Evolutionary conservation across 305 asterid species (phyloP), one percentile per base, ranked within the genome.

Genomic region (Nicotiana rustica): DNA sequence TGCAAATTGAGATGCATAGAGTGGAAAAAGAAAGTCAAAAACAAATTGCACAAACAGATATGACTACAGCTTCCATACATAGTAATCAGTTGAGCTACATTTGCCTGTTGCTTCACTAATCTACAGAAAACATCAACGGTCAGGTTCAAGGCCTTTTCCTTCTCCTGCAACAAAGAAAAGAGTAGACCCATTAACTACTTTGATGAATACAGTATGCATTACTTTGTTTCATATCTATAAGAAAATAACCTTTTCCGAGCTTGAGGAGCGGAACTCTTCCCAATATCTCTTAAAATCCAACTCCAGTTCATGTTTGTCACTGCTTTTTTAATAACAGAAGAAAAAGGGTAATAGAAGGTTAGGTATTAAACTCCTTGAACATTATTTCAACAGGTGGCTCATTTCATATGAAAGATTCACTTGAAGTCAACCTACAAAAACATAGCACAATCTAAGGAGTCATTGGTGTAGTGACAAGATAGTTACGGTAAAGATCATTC

Each of bases 121-220:
- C 96, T 94, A 95, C 97, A 94, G 91, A 97, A 97, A 85, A 90
- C 89, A 87, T 97, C 98, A 86, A 97, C 89, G 44, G 99, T 90
- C 95, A 92, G 88, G 87, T 93, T 95, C 92, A 97, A 90, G 88
- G 99, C 97, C 88, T 88, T 93, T 90, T 97, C 98, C 92, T 97
- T 97, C 87, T 95, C 98, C 99, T 97, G 97, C 90, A 87, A 85
- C 80, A 76, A 31, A 44, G 87, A 86, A 89, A 62, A 83, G 77
- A 88, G 87, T 87, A 79, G 18, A 55, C 18, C 57, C 71, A 81
- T 83, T 35, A 88, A 77, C 65, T 15, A 76, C 60, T 57, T 49
- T 6, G 15, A 67, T 61, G 52, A 60, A 36, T 15, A 68, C 25
- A 52, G 59, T 35, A 69, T 15, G 31, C 67, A 52, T 56, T 76